A percentile compares a stretch with the other conserved stretches of the same genome.
phyloP scores from a whole-genome alignment of 257 asterid genomes.

The Nicotiana obtusifolia region DNA sequence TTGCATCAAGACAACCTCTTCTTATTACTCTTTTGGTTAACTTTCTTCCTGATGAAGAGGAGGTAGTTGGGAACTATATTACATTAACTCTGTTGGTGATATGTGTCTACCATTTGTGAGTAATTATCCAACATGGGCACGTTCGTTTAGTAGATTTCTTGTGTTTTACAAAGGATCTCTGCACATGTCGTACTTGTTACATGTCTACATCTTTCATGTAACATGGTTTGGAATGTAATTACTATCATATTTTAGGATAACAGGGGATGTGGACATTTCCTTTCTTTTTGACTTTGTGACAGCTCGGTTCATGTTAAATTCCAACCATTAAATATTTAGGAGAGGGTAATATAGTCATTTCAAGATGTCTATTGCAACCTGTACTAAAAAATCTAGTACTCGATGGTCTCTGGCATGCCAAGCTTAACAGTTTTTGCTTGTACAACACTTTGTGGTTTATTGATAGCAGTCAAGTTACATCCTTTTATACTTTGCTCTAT shows the following conservation, averaged over 20 bases:
- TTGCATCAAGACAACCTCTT: neutral
- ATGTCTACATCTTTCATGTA: conserved; percentile 2
- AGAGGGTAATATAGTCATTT: neutral
- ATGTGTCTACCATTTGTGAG: neutral
- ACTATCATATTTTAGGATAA: neutral
- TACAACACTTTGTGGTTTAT: neutral
- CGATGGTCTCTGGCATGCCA: neutral
- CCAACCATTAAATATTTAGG: neutral
- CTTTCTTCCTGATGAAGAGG: neutral
- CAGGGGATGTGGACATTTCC: neutral
- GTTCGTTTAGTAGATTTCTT: neutral
- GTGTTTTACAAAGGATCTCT: neutral
- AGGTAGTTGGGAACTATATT: neutral
- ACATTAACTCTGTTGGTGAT: neutral
- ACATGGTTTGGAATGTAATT: neutral
- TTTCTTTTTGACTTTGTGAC: neutral
- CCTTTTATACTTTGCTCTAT: neutral
- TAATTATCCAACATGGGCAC: neutral
- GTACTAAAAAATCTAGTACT: neutral
- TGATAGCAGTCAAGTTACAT: neutral
- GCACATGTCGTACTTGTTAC: neutral
- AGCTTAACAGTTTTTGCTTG: neutral
- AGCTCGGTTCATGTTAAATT: neutral
- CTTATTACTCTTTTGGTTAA: neutral
- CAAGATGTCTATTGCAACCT: neutral